A percentile compares a stretch with the other conserved stretches of the same genome.
Conservation (phyloP, 768 basidiomycete genomes). For the Holtermannia corniformis region DNA sequence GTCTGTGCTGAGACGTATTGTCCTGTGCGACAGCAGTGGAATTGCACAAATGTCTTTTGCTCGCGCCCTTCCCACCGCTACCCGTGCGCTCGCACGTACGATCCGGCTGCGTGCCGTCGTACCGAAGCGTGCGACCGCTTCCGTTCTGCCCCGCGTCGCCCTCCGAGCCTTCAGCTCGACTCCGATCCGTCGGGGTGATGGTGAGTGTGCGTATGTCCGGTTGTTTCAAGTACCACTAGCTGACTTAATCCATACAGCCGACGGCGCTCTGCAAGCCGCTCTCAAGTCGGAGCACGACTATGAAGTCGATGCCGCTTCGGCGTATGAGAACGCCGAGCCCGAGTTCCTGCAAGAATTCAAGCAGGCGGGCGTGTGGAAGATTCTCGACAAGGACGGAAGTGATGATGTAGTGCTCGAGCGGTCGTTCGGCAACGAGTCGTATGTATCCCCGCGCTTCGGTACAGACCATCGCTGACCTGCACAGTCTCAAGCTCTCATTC, state of each 20-base stretch:
- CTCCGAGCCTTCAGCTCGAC: constrained; percentile 21
- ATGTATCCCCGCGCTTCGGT: constrained; percentile 37
- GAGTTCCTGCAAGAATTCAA: constrained; percentile 72
- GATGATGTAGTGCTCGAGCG: constrained; percentile 77
- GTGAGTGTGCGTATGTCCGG: constrained; percentile 24
- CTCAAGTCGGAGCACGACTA: constrained; percentile 76
- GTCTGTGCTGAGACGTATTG: too few relatives aligned
- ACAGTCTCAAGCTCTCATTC: constrained; percentile 79
- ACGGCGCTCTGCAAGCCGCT: constrained; percentile 55
- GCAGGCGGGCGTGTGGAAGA: constrained; percentile 66
- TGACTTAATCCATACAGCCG: neutral
- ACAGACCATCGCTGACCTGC: neutral
- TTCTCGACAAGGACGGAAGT: constrained; percentile 59
- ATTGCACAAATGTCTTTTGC: too few relatives aligned
- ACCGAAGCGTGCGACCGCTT: too few relatives aligned
- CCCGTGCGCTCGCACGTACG: too few relatives aligned
- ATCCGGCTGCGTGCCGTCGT: too few relatives aligned
- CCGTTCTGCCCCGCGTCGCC: too few relatives aligned
- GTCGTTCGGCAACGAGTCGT: constrained; percentile 85
- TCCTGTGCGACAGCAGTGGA: too few relatives aligned
- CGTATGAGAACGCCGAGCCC: constrained; percentile 46
- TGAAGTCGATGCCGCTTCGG: constrained; percentile 57
- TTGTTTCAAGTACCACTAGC: neutral
- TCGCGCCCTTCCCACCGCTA: too few relatives aligned
- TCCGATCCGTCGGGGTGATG: constrained; percentile 22